These are phyloP conservation scores for Rhododendron henanense DNA, from an alignment of 148 eudicot species.

Conservation along the genomic window DNA sequence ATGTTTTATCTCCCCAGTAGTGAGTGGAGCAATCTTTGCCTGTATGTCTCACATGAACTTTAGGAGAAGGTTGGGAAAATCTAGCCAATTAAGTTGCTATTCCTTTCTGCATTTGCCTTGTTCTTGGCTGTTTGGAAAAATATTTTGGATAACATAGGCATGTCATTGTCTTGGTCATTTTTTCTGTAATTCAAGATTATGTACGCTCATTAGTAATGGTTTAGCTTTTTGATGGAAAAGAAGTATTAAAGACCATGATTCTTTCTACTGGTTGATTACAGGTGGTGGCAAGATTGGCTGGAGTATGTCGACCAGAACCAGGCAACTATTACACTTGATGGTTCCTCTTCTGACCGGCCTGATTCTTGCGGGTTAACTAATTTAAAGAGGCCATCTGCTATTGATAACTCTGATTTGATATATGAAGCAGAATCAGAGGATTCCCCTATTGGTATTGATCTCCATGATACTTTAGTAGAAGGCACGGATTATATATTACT, in stretches of 20 bases:
- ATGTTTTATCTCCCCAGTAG: neutral
- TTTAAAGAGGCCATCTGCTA: slow-evolving; percentile 60
- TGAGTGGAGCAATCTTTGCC: neutral
- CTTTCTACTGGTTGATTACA: slow-evolving; percentile 22
- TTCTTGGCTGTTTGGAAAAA: neutral
- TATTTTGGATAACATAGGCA: neutral
- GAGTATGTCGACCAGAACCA: slow-evolving; percentile 71
- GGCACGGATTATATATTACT: slow-evolving; percentile 95
- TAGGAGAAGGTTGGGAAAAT: neutral
- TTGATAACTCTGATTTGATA: slow-evolving; percentile 82
- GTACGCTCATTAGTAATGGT: neutral
- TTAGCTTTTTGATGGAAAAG: neutral
- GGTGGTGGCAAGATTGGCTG: slow-evolving; percentile 98
- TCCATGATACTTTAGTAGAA: slow-evolving; percentile 83
- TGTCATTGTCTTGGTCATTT: neutral
- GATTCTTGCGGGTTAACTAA: slow-evolving; percentile 34
- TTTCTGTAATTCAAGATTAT: neutral
- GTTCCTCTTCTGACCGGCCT: slow-evolving; percentile 35
- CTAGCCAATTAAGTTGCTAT: neutral
- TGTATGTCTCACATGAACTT: neutral
- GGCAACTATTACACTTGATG: slow-evolving; percentile 38
- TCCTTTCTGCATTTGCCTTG: neutral
- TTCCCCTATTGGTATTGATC: slow-evolving; percentile 44
- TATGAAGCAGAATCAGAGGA: slow-evolving; percentile 46
- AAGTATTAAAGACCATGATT: neutral